Evolutionary conservation across 495 filamentous ascomycete genomes (phyloP).

Genomic region (Choiromyces venosus): DNA sequence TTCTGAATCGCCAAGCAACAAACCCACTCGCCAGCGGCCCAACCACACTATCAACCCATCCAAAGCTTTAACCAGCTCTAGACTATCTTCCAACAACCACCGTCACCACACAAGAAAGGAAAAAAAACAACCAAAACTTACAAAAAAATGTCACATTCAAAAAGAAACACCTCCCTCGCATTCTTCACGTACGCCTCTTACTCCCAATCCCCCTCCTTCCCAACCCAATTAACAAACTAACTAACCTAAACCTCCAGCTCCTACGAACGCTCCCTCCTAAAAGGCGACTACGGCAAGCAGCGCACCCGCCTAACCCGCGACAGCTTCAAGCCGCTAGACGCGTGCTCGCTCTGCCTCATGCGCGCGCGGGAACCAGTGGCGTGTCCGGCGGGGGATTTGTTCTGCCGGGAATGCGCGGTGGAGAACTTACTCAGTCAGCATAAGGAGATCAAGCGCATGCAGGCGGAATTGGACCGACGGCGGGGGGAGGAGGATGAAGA

Average conservation of each 20-base stretch:
- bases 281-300: slow-evolving; percentile 71
- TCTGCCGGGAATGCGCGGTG: slow-evolving; percentile 92
- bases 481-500: slow-evolving; percentile 54
- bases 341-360: slow-evolving; percentile 82
- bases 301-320: slow-evolving; percentile 84
- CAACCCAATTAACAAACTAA: not conserved
- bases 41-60: not conserved
- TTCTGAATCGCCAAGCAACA: slow-evolving; percentile 8
- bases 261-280: slow-evolving; percentile 77
- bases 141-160: slow-evolving; percentile 45
- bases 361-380: slow-evolving; percentile 74
- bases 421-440: slow-evolving; percentile 83
- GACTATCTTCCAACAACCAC: slow-evolving; percentile 11
- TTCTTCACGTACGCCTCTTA: slow-evolving; percentile 86
- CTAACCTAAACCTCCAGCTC: slow-evolving; percentile 46
- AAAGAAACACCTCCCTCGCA: slow-evolving; percentile 92
- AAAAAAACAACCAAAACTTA: not conserved
- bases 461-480: slow-evolving; percentile 59
- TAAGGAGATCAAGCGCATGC: slow-evolving; percentile 83
- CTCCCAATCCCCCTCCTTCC: not conserved
- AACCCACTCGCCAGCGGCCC: not conserved
- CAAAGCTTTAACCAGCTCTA: too few relatives aligned
- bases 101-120: slow-evolving; percentile 8
- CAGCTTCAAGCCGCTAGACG: slow-evolving; percentile 87
- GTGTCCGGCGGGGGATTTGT: slow-evolving; percentile 75